Evolutionary conservation across 768 basidiomycete genomes (phyloP).

Genomic region (Serendipita indica): DNA sequence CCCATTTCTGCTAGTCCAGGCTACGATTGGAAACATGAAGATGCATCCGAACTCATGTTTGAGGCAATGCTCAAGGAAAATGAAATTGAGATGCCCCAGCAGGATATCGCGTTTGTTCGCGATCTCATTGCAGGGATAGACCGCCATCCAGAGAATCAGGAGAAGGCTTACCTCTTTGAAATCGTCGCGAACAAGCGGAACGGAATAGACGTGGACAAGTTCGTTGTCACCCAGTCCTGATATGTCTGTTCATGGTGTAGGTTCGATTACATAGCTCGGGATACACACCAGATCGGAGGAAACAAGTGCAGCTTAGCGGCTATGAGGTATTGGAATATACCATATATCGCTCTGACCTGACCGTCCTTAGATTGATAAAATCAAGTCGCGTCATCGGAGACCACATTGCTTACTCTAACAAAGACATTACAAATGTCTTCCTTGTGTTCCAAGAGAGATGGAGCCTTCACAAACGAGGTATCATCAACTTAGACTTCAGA

Average conservation of each 20-base stretch:
- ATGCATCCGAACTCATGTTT: slow-evolving; percentile 73
- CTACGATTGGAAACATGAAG: slow-evolving; percentile 55
- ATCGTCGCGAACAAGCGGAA: slow-evolving; percentile 73
- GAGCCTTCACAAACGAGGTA: slow-evolving; percentile 75
- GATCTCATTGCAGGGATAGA: slow-evolving; percentile 59
- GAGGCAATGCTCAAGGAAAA: slow-evolving; percentile 49
- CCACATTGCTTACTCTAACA: slow-evolving; percentile 69
- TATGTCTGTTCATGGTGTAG: slow-evolving; percentile 24
- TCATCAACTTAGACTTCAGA: slow-evolving; percentile 19
- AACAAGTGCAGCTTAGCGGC: slow-evolving; percentile 36
- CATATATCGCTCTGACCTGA: neutral
- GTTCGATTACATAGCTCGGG: slow-evolving; percentile 70
- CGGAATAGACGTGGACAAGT: slow-evolving; percentile 83
- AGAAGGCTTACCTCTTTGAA: slow-evolving; percentile 66
- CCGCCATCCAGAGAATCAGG: slow-evolving; percentile 19
- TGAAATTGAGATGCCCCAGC: slow-evolving; percentile 30
- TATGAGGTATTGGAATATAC: slow-evolving; percentile 24
- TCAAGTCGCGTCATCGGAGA: slow-evolving; percentile 62
- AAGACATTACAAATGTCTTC: slow-evolving; percentile 62
- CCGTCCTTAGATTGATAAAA: slow-evolving; percentile 41
- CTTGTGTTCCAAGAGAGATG: slow-evolving; percentile 62
- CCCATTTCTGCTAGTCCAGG: slow-evolving; percentile 27
- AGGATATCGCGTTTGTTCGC: slow-evolving; percentile 50
- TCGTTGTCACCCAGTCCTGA: slow-evolving; percentile 13
- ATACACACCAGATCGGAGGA: slow-evolving; percentile 53